A percentile compares a stretch with the other conserved stretches of the same genome.
Evolutionary conservation across 2,329 filamentous ascomycete species (phyloP).

Genomic region (Nakataea oryzae): DNA sequence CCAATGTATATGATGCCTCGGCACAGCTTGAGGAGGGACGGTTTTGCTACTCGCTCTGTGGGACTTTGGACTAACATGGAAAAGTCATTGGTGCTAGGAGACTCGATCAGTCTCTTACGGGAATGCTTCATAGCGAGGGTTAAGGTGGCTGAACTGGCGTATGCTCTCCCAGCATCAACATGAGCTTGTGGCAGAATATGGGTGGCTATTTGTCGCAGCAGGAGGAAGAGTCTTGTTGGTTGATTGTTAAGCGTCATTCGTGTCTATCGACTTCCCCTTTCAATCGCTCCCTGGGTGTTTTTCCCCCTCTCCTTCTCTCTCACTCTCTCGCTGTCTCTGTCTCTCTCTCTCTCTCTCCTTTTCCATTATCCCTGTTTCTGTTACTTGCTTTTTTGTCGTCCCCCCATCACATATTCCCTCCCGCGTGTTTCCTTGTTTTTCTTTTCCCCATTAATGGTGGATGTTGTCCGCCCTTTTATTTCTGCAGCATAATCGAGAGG

Average conservation of each 20-base stretch:
- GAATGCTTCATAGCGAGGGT: background rate
- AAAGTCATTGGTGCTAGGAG: background rate
- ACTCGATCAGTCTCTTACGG: background rate
- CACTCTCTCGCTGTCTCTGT: background rate
- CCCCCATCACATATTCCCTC: background rate
- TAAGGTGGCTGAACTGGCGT: no score
- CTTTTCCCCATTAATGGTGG: background rate
- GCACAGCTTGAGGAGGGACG: background rate
- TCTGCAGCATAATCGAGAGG: background rate
- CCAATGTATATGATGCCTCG: background rate
- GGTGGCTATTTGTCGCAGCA: background rate
- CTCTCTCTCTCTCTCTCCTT: background rate
- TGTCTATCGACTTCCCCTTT: background rate
- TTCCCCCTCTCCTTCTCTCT: background rate
- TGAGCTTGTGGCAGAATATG: background rate
- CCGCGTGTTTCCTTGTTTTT: background rate
- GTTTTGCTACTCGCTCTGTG: background rate
- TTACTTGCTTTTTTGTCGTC: no score
- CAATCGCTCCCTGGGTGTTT: no score
- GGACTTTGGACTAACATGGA: background rate
- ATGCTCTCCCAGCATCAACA: background rate
- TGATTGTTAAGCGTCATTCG: background rate
- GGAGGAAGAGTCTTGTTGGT: background rate
- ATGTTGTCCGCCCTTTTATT: background rate
- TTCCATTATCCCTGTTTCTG: no score